Evolutionary conservation across 129 eudicot species (phyloP).

Genomic region (Pittosporum tobira): DNA sequence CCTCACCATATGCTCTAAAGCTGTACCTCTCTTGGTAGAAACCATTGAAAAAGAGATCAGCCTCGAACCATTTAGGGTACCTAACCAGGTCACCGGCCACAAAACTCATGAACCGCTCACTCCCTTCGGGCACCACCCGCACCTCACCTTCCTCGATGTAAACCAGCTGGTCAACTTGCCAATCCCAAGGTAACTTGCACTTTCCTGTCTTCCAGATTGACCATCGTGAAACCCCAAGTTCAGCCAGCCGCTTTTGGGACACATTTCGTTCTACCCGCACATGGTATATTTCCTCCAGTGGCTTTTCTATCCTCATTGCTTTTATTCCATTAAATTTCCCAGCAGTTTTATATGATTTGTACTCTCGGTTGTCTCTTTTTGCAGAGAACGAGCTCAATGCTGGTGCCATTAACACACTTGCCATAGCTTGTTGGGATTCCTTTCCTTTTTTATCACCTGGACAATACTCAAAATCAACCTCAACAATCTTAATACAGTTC

Average conservation of each 20-base stretch:
- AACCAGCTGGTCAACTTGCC: slow-evolving; percentile 97
- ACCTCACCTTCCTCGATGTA: slow-evolving; percentile 96
- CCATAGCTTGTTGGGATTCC: slow-evolving; percentile 27
- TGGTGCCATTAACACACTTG: slow-evolving; percentile 40
- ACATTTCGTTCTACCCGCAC: slow-evolving; percentile 73
- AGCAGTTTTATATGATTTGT: slow-evolving; percentile 17
- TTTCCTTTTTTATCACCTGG: slow-evolving; percentile 19
- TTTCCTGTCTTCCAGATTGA: slow-evolving; percentile 91
- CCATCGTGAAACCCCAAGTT: slow-evolving; percentile 85
- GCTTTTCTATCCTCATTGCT: slow-evolving; percentile 54
- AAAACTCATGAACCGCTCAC: slow-evolving; percentile 68
- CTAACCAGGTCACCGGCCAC: slow-evolving; percentile 91
- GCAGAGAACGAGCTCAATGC: slow-evolving; percentile 20
- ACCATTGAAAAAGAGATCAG: slow-evolving; percentile 81
- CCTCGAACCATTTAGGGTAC: slow-evolving; percentile 96
- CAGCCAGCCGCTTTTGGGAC: slow-evolving; percentile 49
- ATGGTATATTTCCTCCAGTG: slow-evolving; percentile 81
- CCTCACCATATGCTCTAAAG: slow-evolving; percentile 88
- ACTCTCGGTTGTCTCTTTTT: slow-evolving; percentile 16
- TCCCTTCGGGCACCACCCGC: slow-evolving; percentile 92
- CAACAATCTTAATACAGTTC: not conserved
- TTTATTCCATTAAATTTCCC: slow-evolving; percentile 23
- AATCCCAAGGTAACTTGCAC: slow-evolving; percentile 90
- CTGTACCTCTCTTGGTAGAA: slow-evolving; percentile 86
- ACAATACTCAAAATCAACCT: not conserved